A percentile compares a stretch with the other conserved stretches of the same genome.
Evolutionary conservation across 73 alveolate species (phyloP).

Genomic region (Paramecium caudatum): DNA sequence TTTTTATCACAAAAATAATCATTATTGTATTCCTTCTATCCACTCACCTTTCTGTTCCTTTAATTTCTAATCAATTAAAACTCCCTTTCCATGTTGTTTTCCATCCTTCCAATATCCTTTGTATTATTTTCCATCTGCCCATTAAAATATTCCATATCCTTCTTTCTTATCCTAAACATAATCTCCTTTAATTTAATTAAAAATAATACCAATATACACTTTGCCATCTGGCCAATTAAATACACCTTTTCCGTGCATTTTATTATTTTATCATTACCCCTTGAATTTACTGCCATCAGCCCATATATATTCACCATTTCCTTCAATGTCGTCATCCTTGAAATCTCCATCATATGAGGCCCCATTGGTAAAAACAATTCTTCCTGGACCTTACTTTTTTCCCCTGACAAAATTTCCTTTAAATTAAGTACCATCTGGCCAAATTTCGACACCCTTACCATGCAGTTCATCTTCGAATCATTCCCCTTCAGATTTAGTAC

Average conservation of each 20-base stretch:
- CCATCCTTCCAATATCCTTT: constrained; percentile 59
- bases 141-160: constrained; percentile 67
- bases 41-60: too few relatives aligned
- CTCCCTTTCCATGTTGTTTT: constrained; percentile 63
- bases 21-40: too few relatives aligned
- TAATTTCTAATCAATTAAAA: too few relatives aligned
- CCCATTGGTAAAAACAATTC: background rate
- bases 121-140: constrained; percentile 75
- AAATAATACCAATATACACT: constrained; percentile 76
- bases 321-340: constrained; percentile 57
- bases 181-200: background rate
- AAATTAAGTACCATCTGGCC: constrained; percentile 77
- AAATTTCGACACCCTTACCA: constrained; percentile 73
- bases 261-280: constrained; percentile 84
- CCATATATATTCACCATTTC: constrained; percentile 86
- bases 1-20: too few relatives aligned
- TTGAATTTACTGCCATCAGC: constrained; percentile 85
- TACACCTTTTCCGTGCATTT: constrained; percentile 79
- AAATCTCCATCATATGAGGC: constrained; percentile 61
- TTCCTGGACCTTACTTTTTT: background rate
- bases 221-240: constrained; percentile 76
- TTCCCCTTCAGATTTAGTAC: constrained; percentile 76
- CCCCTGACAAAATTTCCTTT: constrained; percentile 27
- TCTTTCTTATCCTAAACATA: constrained; percentile 73
- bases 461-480: constrained; percentile 75